phyloP scores from a whole-genome alignment of 2,329 filamentous ascomycete genomes.

The Lasiodiplodia theobromae region DNA sequence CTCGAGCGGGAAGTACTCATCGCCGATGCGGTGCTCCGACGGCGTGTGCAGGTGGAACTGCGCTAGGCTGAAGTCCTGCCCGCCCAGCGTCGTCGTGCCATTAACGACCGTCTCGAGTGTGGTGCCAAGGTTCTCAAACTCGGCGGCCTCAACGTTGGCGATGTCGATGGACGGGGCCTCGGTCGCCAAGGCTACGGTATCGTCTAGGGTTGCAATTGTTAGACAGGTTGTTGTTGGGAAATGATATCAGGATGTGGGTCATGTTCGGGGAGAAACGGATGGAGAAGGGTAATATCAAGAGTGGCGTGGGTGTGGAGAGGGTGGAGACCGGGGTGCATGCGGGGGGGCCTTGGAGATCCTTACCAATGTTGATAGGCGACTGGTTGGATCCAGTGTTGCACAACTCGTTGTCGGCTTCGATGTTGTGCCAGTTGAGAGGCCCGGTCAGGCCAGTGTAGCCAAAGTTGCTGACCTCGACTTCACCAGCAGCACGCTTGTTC shows the following conservation, averaged over 20 bases:
- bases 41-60: slow-evolving; percentile 70
- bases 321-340: not conserved
- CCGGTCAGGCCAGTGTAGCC: slow-evolving; percentile 54
- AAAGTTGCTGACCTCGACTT: slow-evolving; percentile 47
- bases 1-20: slow-evolving; percentile 57
- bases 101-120: slow-evolving; percentile 64
- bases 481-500: slow-evolving; percentile 35
- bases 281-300: not conserved
- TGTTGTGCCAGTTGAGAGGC: slow-evolving; percentile 61
- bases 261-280: slow-evolving; percentile 5
- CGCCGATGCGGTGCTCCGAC: slow-evolving; percentile 63
- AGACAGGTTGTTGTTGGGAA: not conserved
- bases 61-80: slow-evolving; percentile 52
- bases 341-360: slow-evolving; percentile 41
- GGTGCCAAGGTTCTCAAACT: slow-evolving; percentile 65
- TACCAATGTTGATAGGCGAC: slow-evolving; percentile 60
- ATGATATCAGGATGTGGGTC: slow-evolving; percentile 38
- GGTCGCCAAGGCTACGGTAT: slow-evolving; percentile 41
- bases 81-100: slow-evolving; percentile 54
- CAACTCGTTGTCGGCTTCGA: slow-evolving; percentile 52
- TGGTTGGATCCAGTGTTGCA: slow-evolving; percentile 61
- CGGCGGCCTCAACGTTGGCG: slow-evolving; percentile 52
- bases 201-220: slow-evolving; percentile 35
- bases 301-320: not conserved
- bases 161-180: slow-evolving; percentile 46